Percentiles rank a stretch among this genome's conserved stretches.
Conservation (phyloP, 2,329 filamentous ascomycete genomes). For the Colletotrichum chlorophyti region DNA sequence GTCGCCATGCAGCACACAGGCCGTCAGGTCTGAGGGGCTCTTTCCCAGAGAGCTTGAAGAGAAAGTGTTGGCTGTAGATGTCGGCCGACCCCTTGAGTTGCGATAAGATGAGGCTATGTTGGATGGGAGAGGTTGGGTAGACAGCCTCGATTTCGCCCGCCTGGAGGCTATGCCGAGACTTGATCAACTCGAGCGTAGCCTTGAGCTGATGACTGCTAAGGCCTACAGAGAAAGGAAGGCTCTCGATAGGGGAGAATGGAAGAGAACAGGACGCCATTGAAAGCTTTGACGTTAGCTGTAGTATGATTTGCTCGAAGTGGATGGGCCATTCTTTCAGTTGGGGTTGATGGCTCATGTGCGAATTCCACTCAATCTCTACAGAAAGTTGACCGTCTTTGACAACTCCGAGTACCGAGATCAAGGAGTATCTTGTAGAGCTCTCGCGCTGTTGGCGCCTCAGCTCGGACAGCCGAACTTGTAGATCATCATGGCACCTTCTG, state of each 20-base stretch:
- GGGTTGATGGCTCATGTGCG: conserved; percentile 10
- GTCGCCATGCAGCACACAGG: conserved; percentile 4
- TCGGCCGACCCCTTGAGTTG: not conserved
- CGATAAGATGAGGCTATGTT: conserved; percentile 17
- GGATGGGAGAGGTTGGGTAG: conserved; percentile 15
- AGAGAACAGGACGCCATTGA: not conserved
- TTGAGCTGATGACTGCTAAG: not conserved
- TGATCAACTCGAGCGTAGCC: not conserved
- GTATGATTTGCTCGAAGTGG: not conserved
- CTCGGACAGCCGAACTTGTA: not conserved
- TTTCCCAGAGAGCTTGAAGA: not conserved
- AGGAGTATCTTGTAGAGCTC: not conserved
- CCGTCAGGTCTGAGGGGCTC: not conserved
- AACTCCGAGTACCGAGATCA: conserved; percentile 6
- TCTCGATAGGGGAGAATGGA: not conserved
- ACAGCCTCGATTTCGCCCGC: not conserved
- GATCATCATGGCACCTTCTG: conserved; percentile 16
- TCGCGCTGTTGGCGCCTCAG: conserved; percentile 4
- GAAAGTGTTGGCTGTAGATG: conserved; percentile 3
- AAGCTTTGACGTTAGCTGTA: not conserved
- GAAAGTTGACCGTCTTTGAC: not conserved
- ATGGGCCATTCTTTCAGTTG: not conserved
- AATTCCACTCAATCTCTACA: conserved; percentile 14
- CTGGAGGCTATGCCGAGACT: not conserved
- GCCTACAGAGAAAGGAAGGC: not conserved